phyloP scores from a whole-genome alignment of 129 eudicot species.

The Escallonia herrerae region DNA sequence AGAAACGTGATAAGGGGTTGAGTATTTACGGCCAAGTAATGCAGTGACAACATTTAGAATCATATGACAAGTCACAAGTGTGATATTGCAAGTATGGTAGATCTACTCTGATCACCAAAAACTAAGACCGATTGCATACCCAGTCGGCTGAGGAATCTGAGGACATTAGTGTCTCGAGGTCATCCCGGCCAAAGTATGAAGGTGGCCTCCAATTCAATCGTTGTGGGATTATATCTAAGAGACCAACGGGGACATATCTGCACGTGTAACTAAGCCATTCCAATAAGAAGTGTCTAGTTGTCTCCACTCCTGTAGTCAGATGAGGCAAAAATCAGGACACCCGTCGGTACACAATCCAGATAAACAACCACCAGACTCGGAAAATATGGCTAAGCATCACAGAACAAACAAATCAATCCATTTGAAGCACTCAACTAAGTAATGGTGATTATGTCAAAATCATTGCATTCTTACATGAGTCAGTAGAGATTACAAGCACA shows the following conservation, averaged over 20 bases:
- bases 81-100: background rate
- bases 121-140: slow-evolving; percentile 27
- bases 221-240: slow-evolving; percentile 74
- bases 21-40: no score
- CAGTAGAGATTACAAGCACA: no score
- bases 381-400: no score
- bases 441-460: no score
- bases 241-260: slow-evolving; percentile 77
- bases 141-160: slow-evolving; percentile 95
- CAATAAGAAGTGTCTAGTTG: slow-evolving; percentile 76
- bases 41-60: no score
- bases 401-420: no score
- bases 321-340: background rate
- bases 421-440: no score
- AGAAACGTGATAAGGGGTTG: background rate
- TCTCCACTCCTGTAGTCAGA: slow-evolving; percentile 73
- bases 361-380: no score
- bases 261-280: slow-evolving; percentile 93
- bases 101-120: background rate
- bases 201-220: slow-evolving; percentile 84
- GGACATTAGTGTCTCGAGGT: slow-evolving; percentile 94
- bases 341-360: no score
- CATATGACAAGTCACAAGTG: background rate
- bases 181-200: slow-evolving; percentile 83
- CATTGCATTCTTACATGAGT: no score